These are phyloP conservation scores for Bipolaris zeicola DNA, from an alignment of 2,329 filamentous ascomycete species.

Conservation along the genomic window DNA sequence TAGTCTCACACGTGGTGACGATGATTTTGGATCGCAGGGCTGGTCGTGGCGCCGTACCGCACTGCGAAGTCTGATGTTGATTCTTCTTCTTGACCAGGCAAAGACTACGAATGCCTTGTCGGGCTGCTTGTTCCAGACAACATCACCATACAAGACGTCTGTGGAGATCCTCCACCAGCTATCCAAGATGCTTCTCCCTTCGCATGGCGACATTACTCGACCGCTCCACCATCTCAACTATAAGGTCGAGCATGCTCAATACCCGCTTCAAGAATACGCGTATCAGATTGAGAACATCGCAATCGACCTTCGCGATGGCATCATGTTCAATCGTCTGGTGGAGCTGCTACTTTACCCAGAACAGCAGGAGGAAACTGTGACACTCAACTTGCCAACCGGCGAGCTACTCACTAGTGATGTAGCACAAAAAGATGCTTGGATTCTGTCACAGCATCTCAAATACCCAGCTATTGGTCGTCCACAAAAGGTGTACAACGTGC, in stretches of 20 bases:
- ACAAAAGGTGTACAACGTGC: slow-evolving; percentile 65
- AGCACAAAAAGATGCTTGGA: slow-evolving; percentile 48
- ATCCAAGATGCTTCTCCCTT: slow-evolving; percentile 61
- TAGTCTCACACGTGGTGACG: slow-evolving; percentile 46
- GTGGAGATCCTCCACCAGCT: slow-evolving; percentile 58
- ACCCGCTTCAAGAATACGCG: slow-evolving; percentile 63
- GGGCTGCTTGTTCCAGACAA: slow-evolving; percentile 57
- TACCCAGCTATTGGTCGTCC: slow-evolving; percentile 61
- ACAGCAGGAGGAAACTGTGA: slow-evolving; percentile 49
- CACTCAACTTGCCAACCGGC: slow-evolving; percentile 53
- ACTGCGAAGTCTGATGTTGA: slow-evolving; percentile 64
- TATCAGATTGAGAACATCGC: slow-evolving; percentile 66
- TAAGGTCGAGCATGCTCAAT: slow-evolving; percentile 60
- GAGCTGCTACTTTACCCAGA: slow-evolving; percentile 60
- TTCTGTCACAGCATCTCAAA: slow-evolving; percentile 63
- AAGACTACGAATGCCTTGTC: slow-evolving; percentile 49
- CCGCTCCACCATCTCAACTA: slow-evolving; percentile 63
- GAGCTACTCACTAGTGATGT: slow-evolving; percentile 51
- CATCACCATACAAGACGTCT: slow-evolving; percentile 63
- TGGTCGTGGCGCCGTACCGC: slow-evolving; percentile 62
- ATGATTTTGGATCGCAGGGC: slow-evolving; percentile 51
- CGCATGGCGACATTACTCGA: slow-evolving; percentile 62
- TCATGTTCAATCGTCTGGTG: slow-evolving; percentile 63
- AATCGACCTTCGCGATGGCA: slow-evolving; percentile 66
- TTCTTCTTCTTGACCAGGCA: slow-evolving; percentile 63